Conservation (phyloP, 169 alveolate species). For the Babesia microti region DNA sequence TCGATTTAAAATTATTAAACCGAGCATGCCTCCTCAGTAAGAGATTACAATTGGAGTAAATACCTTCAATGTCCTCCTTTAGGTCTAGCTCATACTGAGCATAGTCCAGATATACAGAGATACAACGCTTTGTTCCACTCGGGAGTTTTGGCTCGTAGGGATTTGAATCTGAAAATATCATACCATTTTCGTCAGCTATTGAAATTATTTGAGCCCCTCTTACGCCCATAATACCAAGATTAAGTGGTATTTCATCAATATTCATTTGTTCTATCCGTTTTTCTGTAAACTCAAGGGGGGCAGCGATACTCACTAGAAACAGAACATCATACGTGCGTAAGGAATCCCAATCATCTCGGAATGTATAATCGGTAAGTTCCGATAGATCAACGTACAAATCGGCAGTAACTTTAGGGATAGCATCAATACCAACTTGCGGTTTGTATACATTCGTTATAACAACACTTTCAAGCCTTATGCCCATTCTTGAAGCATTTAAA, state of each 20-base stretch:
- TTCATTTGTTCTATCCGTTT: conserved; percentile 14
- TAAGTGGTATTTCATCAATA: conserved; percentile 25
- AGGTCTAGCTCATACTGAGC: conserved; percentile 64
- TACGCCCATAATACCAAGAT: conserved; percentile 24
- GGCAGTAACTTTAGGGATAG: conserved; percentile 13
- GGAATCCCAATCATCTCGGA: conserved; percentile 37
- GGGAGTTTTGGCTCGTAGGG: conserved; percentile 44
- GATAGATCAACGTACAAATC: conserved; percentile 22
- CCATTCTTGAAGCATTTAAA: conserved; percentile 3
- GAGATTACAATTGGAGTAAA: conserved; percentile 67
- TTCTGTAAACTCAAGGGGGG: conserved; percentile 14
- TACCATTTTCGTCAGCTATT: conserved; percentile 50
- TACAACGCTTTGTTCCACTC: conserved; percentile 46
- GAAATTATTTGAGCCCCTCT: conserved; percentile 39
- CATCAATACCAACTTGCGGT: background rate
- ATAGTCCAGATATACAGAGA: conserved; percentile 64
- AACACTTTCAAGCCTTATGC: conserved; percentile 3
- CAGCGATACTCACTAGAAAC: conserved; percentile 17
- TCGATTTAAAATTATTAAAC: conserved; percentile 78
- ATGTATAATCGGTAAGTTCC: conserved; percentile 20
- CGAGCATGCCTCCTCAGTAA: conserved; percentile 72
- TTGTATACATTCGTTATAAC: conserved; percentile 1
- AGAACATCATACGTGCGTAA: conserved; percentile 26
- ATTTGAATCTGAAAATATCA: conserved; percentile 42
- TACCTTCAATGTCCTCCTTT: conserved; percentile 55